Evolutionary conservation across 805 yeast species (phyloP).

Genomic region (Metschnikowia hibisci): DNA sequence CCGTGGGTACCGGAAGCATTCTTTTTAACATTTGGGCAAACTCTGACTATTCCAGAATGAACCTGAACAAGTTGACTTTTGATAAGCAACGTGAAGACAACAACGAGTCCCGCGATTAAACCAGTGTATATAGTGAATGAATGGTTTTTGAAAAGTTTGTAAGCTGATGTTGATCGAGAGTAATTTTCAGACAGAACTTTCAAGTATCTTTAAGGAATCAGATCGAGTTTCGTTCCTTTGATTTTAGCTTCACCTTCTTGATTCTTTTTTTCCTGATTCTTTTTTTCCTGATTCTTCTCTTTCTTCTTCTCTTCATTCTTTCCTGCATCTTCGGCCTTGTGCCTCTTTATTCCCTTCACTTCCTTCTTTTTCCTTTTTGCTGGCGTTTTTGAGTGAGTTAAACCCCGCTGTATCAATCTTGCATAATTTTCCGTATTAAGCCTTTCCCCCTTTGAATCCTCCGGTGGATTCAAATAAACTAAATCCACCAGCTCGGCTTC

Average conservation of each 20-base stretch:
- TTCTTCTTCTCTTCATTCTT: too few relatives aligned
- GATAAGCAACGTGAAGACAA: conserved; percentile 17
- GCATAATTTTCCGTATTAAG: conserved; percentile 16
- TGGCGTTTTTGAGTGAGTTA: conserved; percentile 26
- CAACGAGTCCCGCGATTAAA: background rate
- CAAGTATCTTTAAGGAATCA: too few relatives aligned
- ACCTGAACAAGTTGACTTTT: conserved; percentile 38
- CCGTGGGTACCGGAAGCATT: conserved; percentile 38
- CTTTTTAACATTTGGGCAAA: conserved; percentile 40
- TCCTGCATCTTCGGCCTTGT: too few relatives aligned
- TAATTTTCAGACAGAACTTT: too few relatives aligned
- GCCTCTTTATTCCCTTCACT: background rate
- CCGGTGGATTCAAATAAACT: conserved; percentile 29
- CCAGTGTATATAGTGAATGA: background rate
- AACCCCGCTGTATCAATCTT: conserved; percentile 8
- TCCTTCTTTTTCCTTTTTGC: conserved; percentile 4
- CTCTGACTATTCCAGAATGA: conserved; percentile 42
- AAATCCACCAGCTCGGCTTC: conserved; percentile 24
- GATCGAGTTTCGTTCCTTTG: background rate
- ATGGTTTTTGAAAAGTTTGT: background rate
- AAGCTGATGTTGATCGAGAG: too few relatives aligned
- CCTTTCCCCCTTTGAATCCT: conserved; percentile 7
- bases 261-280: too few relatives aligned
- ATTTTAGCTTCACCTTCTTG: background rate
- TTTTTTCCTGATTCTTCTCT: too few relatives aligned